Evolutionary conservation across 805 yeast genomes (phyloP).

Genomic region (Pichia deserticola): DNA sequence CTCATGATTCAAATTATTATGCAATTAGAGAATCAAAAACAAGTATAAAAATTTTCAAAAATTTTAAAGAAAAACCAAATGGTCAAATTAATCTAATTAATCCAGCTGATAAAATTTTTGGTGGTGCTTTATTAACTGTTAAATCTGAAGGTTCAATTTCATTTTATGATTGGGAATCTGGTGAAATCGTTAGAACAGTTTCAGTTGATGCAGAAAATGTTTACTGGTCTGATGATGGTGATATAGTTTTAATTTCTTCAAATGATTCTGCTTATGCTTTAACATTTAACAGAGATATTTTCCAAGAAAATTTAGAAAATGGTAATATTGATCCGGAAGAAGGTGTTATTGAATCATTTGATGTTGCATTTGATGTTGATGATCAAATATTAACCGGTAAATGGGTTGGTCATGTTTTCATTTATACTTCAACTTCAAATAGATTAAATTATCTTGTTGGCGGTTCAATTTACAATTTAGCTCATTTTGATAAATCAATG

Average conservation of each 20-base stretch:
- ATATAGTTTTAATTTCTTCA: slow-evolving; percentile 68
- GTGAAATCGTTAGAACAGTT: slow-evolving; percentile 75
- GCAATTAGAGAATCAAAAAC: slow-evolving; percentile 72
- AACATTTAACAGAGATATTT: slow-evolving; percentile 60
- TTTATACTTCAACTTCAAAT: slow-evolving; percentile 80
- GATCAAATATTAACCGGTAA: slow-evolving; percentile 83
- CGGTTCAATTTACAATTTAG: slow-evolving; percentile 83
- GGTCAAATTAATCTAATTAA: slow-evolving; percentile 60
- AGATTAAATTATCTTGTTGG: slow-evolving; percentile 93
- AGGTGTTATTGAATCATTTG: slow-evolving; percentile 83
- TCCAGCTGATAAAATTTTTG: slow-evolving; percentile 71
- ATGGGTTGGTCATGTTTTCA: slow-evolving; percentile 96
- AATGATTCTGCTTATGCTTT: slow-evolving; percentile 72
- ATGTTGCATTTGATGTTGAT: slow-evolving; percentile 70
- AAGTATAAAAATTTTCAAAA: slow-evolving; percentile 64
- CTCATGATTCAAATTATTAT: slow-evolving; percentile 78
- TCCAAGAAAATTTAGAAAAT: slow-evolving; percentile 51
- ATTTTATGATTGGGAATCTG: slow-evolving; percentile 92
- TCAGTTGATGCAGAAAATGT: slow-evolving; percentile 81
- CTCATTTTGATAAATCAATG: slow-evolving; percentile 85
- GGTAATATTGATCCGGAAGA: slow-evolving; percentile 67
- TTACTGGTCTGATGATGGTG: slow-evolving; percentile 92
- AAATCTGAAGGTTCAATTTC: slow-evolving; percentile 78
- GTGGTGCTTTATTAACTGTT: slow-evolving; percentile 85
- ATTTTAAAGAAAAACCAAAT: slow-evolving; percentile 71